Evolutionary conservation across 2,329 filamentous ascomycete species (phyloP).

Genomic region (Gnomoniopsis smithogilvyi): DNA sequence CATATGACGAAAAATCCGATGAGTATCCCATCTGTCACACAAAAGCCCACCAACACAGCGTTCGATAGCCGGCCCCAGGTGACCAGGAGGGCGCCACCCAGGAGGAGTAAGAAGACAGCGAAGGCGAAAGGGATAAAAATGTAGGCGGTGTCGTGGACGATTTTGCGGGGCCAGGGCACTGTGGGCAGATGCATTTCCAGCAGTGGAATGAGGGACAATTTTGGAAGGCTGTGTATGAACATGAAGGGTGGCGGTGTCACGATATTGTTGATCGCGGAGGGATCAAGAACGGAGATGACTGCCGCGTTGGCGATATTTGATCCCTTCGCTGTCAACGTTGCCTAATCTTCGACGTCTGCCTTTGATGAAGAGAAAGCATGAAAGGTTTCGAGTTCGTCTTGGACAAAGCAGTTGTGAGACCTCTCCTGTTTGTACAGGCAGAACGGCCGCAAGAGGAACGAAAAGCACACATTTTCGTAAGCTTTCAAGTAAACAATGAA

Average conservation of each 20-base stretch:
- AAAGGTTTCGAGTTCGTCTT: background rate
- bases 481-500: conserved; percentile 5
- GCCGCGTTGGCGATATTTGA: background rate
- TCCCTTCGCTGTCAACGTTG: background rate
- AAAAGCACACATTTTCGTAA: background rate
- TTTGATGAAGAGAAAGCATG: background rate
- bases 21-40: conserved; percentile 5
- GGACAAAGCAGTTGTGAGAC: conserved; percentile 1
- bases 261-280: background rate
- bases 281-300: background rate
- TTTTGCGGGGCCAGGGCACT: background rate
- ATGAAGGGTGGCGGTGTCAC: background rate
- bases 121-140: conserved; percentile 10
- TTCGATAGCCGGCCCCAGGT: conserved; percentile 5
- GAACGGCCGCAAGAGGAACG: background rate
- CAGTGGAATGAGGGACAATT: background rate
- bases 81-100: conserved; percentile 5
- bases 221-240: background rate
- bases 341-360: background rate
- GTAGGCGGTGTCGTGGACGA: conserved; percentile 7
- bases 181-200: background rate
- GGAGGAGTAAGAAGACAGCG: background rate
- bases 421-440: background rate
- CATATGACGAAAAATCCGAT: conserved; percentile 3
- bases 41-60: conserved; percentile 4